These are phyloP conservation scores for Penicillium robsamsonii DNA, from an alignment of 495 filamentous ascomycete genomes.

Conservation along the genomic window DNA sequence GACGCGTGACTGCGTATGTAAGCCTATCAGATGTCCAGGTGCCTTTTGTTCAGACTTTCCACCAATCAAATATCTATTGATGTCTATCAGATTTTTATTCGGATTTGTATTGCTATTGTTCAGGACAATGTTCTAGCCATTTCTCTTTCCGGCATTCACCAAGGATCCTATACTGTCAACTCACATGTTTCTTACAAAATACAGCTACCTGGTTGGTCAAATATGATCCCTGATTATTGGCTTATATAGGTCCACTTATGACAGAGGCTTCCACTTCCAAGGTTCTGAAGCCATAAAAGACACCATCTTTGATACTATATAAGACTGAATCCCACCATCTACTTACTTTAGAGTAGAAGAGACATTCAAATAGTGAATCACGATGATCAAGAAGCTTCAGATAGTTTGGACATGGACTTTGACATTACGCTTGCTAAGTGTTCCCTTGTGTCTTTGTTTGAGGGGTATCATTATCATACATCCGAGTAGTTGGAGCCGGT, in stretches of 20 bases:
- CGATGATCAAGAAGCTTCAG: neutral
- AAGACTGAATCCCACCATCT: neutral
- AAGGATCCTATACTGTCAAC: neutral
- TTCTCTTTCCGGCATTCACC: neutral
- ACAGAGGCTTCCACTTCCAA: neutral
- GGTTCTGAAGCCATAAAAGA: neutral
- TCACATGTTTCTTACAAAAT: neutral
- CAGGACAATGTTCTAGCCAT: neutral
- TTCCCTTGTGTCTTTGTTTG: slow-evolving; percentile 16
- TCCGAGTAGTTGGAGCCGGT: neutral
- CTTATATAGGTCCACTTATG: neutral
- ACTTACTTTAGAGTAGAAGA: neutral
- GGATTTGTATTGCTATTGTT: neutral
- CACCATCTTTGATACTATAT: neutral
- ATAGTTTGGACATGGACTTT: neutral
- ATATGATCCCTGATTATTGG: neutral
- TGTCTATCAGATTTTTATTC: neutral
- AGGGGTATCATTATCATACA: slow-evolving; percentile 22
- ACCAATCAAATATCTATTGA: neutral
- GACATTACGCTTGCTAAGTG: neutral
- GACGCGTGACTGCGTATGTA: slow-evolving; percentile 11
- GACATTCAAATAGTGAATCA: neutral
- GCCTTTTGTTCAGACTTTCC: neutral
- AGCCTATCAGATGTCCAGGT: neutral
- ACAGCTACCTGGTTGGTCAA: neutral